Base-by-base conservation (phyloP, 345 rosid genomes). In the Gossypium rotundifolium region DNA sequence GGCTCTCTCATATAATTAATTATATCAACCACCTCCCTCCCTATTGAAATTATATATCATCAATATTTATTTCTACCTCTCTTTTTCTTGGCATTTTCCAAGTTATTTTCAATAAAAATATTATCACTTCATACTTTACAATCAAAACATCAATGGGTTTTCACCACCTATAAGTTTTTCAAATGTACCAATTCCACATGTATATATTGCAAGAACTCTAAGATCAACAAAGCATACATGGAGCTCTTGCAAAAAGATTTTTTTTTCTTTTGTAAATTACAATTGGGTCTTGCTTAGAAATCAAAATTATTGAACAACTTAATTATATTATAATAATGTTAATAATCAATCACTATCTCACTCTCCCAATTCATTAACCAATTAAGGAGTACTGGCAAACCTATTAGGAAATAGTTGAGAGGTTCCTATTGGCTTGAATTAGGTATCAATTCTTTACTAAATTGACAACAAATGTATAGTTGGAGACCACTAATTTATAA, bases 1-100 rank as follows among this genome's bases (percentile, higher is more conserved):
- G 73, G 29, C 68, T 73, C 72, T 73, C 72, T 75, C 78, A 51
- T 80, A 72, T 33, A 33, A 33, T 33, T 10, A 81, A 79, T 76
- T 74, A 61, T 77, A 52, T 25, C 76, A 78, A 78, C 74, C 82
- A 60, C 83, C 83, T 66, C 53, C 73, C 27, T 61, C 67, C 66
- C 54, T 53, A 40, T 80, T 71, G 77, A 78, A 76, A 69, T 76
- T 77, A 27, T 79, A 80, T 1, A 22, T 22, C 23, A 82, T 80
- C n/a, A 80, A 80, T 82, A 65, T 16, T 74, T n/a, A 75, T 78
- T 51, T 65, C 75, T 57, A 42, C 51, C 62, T 27, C 6, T 2
- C 23, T 25, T 40, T 18, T 11, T 66, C 33, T 67, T 46, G 53
- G 11, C 71, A 67, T 45, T 67, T 67, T 67, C 54, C 17, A 12